Evolutionary conservation across 1,284 basidiomycete species (phyloP).

Genomic region (Somion occarium): DNA sequence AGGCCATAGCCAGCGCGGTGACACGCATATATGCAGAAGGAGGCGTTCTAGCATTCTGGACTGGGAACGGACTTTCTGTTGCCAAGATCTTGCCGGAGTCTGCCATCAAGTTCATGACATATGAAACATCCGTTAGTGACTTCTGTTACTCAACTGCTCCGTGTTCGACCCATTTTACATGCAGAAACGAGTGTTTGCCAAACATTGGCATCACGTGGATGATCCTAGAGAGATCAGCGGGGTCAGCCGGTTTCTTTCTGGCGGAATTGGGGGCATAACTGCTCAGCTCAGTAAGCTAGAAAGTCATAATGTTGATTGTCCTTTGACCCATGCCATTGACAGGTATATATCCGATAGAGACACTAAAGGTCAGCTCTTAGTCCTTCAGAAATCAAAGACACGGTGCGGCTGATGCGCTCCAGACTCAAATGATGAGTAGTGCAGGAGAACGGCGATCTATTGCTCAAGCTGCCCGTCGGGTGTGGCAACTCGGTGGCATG

Average conservation of each 20-base stretch:
- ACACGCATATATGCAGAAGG: slow-evolving; percentile 82
- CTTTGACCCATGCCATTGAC: slow-evolving; percentile 9
- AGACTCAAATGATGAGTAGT: slow-evolving; percentile 94
- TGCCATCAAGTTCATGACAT: slow-evolving; percentile 97
- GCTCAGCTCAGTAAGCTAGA: slow-evolving; percentile 81
- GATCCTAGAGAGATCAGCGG: slow-evolving; percentile 91
- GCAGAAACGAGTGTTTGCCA: slow-evolving; percentile 91
- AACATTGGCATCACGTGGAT: slow-evolving; percentile 87
- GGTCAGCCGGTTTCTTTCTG: slow-evolving; percentile 88
- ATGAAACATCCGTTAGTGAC: slow-evolving; percentile 81
- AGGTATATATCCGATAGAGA: slow-evolving; percentile 90
- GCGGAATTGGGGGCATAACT: slow-evolving; percentile 91
- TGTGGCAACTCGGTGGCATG: slow-evolving; percentile 81
- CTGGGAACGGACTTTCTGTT: slow-evolving; percentile 77
- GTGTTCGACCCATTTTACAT: slow-evolving; percentile 6
- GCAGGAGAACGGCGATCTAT: slow-evolving; percentile 61
- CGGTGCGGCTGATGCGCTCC: too few relatives aligned
- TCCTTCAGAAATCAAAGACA: too few relatives aligned
- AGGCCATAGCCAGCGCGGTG: slow-evolving; percentile 71
- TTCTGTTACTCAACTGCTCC: slow-evolving; percentile 13
- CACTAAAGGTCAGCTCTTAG: slow-evolving; percentile 69
- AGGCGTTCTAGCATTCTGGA: slow-evolving; percentile 92
- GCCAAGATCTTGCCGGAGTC: slow-evolving; percentile 96
- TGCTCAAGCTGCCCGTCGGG: slow-evolving; percentile 52
- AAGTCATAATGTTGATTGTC: slow-evolving; percentile 7